phyloP scores from a whole-genome alignment of 805 yeast genomes.

The Cyberlindnera euphorbiae region DNA sequence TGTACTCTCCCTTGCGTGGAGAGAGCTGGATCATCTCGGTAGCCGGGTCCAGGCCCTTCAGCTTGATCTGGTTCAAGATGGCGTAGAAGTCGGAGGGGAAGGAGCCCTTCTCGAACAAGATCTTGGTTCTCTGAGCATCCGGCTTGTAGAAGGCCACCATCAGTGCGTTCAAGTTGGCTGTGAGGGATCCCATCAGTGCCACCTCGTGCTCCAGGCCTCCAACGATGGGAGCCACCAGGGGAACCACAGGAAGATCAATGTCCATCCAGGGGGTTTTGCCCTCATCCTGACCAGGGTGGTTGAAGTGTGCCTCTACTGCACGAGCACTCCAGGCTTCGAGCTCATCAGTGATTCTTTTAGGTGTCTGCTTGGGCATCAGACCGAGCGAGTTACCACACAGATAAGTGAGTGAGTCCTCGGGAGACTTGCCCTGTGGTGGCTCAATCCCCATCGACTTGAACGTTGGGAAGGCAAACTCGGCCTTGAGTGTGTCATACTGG shows the following conservation, averaged over 20 bases:
- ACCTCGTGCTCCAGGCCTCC: constrained; percentile 78
- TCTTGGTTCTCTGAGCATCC: constrained; percentile 50
- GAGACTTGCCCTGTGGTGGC: constrained; percentile 1
- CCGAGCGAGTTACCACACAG: constrained; percentile 95
- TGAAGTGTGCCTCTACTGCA: constrained; percentile 83
- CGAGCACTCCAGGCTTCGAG: constrained; percentile 76
- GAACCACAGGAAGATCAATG: constrained; percentile 72
- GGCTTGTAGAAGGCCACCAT: constrained; percentile 76
- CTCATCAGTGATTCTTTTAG: constrained; percentile 55
- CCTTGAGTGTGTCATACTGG: constrained; percentile 31
- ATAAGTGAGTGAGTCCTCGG: constrained; percentile 40
- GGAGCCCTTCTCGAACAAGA: constrained; percentile 79
- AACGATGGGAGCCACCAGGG: constrained; percentile 64
- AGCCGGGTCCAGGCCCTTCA: constrained; percentile 51
- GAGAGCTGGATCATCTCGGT: constrained; percentile 55
- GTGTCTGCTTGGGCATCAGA: constrained; percentile 68
- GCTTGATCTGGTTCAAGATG: constrained; percentile 61
- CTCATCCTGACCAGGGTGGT: constrained; percentile 46
- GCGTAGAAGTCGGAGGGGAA: constrained; percentile 94
- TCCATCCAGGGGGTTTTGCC: constrained; percentile 74
- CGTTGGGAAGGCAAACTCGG: constrained; percentile 64
- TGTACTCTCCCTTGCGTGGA: constrained; percentile 55
- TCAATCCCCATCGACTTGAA: constrained; percentile 48
- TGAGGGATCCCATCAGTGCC: constrained; percentile 82
- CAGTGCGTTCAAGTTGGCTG: constrained; percentile 74